Conservation (phyloP, 2,329 filamentous ascomycete species). For the Alternaria consortialis region DNA sequence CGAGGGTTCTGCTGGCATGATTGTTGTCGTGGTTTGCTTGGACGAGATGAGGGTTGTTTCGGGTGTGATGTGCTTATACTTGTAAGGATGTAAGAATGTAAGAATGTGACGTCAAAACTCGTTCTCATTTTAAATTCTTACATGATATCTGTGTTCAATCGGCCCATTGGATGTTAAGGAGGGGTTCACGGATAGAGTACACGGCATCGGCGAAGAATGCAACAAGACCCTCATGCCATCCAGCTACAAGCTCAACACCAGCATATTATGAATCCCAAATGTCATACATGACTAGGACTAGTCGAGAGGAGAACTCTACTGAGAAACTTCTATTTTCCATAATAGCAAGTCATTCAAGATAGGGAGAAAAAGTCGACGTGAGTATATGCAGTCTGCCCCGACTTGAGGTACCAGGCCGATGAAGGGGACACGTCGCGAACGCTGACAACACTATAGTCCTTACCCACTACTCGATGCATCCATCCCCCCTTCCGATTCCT, state of each 20-base stretch:
- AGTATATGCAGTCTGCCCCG: background rate
- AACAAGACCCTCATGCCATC: no score
- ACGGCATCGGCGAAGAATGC: no score
- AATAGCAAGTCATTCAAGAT: no score
- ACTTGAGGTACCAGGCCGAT: no score
- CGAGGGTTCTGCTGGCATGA: slow-evolving; percentile 27
- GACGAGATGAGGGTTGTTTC: background rate
- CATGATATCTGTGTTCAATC: background rate
- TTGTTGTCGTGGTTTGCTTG: background rate
- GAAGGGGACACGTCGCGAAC: background rate
- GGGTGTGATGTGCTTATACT: background rate
- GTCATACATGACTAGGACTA: no score
- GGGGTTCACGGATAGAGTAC: no score
- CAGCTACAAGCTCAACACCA: no score
- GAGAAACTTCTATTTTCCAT: no score
- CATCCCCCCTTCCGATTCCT: no score
- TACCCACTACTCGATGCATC: background rate
- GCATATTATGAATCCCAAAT: no score
- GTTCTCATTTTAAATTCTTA: background rate
- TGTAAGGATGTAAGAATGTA: background rate
- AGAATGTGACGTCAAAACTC: background rate
- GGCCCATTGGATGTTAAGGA: no score
- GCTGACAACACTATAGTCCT: background rate
- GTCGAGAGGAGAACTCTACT: no score
- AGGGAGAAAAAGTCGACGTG: background rate